Conservation (phyloP, 148 eudicot species). For the Chenopodium album region DNA sequence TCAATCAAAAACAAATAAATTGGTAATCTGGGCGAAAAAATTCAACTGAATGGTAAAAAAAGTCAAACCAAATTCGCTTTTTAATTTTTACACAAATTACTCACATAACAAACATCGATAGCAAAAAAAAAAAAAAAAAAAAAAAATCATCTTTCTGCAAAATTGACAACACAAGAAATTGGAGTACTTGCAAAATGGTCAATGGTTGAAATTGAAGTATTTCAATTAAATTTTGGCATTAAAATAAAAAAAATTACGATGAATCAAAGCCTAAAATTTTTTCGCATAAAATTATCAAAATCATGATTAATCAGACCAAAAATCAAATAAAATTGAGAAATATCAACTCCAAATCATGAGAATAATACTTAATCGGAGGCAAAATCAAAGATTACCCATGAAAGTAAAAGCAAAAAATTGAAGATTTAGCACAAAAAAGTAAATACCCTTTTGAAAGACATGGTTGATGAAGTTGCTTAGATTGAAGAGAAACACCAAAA, state of each 20-base stretch:
- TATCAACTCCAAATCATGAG: constrained; percentile 12
- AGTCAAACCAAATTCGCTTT: not conserved
- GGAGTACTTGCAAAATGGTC: not conserved
- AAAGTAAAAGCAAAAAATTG: not conserved
- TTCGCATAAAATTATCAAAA: not conserved
- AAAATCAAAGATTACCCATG: not conserved
- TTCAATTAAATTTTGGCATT: too few species aligned
- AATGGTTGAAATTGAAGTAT: not conserved
- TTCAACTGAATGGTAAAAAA: not conserved
- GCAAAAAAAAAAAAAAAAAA: not conserved
- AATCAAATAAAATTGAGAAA: not conserved
- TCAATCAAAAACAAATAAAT: not conserved
- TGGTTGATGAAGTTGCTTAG: constrained; percentile 10
- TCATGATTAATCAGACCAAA: not conserved
- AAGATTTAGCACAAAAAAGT: not conserved
- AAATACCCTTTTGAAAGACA: constrained; percentile 36
- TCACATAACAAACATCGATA: not conserved
- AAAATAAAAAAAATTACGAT: not conserved
- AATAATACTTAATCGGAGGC: not conserved
- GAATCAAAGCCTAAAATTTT: not conserved
- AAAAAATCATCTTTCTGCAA: not conserved
- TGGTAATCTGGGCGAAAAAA: too few species aligned
- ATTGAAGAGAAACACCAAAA: not conserved
- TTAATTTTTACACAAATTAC: not conserved
- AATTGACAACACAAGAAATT: not conserved